Percentiles rank a stretch among this genome's conserved stretches.
Conservation (phyloP, 306 rosid genomes). For the Hippophae gyantsensis region DNA sequence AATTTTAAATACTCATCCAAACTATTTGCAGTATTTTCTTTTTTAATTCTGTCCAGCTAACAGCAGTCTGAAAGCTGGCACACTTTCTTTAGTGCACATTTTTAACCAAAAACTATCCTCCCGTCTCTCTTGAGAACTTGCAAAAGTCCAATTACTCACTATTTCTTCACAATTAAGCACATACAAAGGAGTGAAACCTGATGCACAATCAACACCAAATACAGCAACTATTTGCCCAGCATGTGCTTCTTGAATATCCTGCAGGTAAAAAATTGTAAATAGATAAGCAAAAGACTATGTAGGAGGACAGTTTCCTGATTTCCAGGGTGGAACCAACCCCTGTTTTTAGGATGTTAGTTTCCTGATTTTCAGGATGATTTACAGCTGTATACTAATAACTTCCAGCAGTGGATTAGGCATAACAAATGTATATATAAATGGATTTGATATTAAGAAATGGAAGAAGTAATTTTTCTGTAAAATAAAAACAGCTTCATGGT, state of each 20-base stretch:
- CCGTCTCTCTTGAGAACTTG: conserved; percentile 3
- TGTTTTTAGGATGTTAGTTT: too few species aligned
- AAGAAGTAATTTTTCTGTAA: too few species aligned
- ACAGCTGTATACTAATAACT: too few species aligned
- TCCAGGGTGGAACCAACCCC: too few species aligned
- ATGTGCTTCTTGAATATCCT: conserved; percentile 98
- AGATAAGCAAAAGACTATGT: neutral
- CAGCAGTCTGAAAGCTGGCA: neutral
- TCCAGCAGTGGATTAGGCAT: too few species aligned
- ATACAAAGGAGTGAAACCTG: conserved; percentile 47
- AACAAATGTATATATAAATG: too few species aligned
- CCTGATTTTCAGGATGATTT: too few species aligned
- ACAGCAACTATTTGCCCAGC: conserved; percentile 99
- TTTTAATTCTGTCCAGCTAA: neutral
- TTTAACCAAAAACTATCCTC: neutral
- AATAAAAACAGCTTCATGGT: too few species aligned
- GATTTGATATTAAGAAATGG: too few species aligned
- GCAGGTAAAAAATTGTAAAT: conserved; percentile 14
- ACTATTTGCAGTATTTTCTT: neutral
- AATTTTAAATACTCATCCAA: neutral
- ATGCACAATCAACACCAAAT: conserved; percentile 97
- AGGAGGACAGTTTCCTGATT: too few species aligned
- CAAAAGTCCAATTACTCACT: conserved; percentile 6
- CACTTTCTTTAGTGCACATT: neutral
- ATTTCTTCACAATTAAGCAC: conserved; percentile 1